These are phyloP conservation scores for Amanita rubescens DNA, from an alignment of 768 basidiomycete species.

Conservation along the genomic window DNA sequence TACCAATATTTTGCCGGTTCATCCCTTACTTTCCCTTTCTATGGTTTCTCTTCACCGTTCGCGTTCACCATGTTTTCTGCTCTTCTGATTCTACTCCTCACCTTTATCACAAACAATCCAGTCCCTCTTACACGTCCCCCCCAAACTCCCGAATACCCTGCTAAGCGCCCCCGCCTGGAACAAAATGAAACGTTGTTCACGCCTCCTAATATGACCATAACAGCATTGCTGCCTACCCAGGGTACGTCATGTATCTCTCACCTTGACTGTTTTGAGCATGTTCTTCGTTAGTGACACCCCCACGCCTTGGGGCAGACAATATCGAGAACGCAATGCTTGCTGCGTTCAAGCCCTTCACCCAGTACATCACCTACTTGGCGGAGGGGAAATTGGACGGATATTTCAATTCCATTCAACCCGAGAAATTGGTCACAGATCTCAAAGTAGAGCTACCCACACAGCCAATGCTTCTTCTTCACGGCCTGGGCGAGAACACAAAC, in stretches of 20 bases:
- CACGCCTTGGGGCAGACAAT: not conserved
- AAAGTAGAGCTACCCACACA: constrained; percentile 1
- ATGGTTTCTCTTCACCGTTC: not conserved
- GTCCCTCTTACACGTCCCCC: not conserved
- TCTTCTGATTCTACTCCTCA: not conserved
- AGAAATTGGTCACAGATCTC: not conserved
- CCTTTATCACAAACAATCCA: not conserved
- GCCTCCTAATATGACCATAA: not conserved
- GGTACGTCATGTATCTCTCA: constrained; percentile 4
- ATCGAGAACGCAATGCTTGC: not conserved
- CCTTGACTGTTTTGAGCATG: constrained; percentile 1
- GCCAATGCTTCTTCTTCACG: constrained; percentile 8
- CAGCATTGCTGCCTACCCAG: not conserved
- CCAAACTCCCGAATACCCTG: not conserved
- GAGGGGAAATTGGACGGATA: constrained; percentile 2
- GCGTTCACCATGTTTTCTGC: not conserved
- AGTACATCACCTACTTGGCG: constrained; percentile 9
- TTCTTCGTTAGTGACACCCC: constrained; percentile 8
- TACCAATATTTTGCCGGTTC: not conserved
- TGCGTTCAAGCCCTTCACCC: constrained; percentile 6
- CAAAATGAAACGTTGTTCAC: not conserved
- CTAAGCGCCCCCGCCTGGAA: constrained; percentile 6
- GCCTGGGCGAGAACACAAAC: constrained; percentile 2
- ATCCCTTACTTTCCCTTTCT: not conserved
- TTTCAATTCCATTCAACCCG: constrained; percentile 2